Base-by-base conservation (phyloP, 257 asterid species). In the Solanum commersonii region DNA sequence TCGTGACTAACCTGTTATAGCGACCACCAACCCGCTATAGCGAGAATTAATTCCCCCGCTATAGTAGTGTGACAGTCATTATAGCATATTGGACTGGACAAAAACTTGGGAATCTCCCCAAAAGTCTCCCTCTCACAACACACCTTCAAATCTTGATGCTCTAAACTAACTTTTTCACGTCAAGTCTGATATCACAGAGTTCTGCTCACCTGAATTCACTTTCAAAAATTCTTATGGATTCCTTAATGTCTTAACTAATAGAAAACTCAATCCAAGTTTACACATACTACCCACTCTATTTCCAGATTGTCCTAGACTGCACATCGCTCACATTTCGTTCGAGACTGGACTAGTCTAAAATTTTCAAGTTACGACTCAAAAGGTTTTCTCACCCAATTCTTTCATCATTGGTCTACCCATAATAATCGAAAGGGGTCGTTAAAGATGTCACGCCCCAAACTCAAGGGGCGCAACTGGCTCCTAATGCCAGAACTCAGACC, bases 21-120 rank as follows among this genome's bases (percentile, higher is more conserved):
- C 25, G 27, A 20, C 27, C 67, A 59, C 68, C 27, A 59, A 59
- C 5, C 68, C 49, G 2, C 67, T 20, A 59, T 7, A 52, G 23
- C 22, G 3, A 49, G 60, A 49, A 49, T 49, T 49, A 16, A 49
- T 52, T 52, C 4, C n/a, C n/a, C 23, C 4, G 3, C 1, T 49
- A 49, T 49, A 56, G 11, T 0, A 1, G 13, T 20, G 27, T 59
- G 25, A 20, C 1, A 59, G 0, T 0, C 1, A 10, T 22, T 59
- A 8, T 59, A 59, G 5, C 1, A 22, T 8, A 20, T 22, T 59
- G 1, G 12, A 59, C 27, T 1, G 5, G 5, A 59, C 67, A 59
- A 8, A 59, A 59, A 56, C 27, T 59, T 10, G 0, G 27, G 11
- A 59, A 1, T 59, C 27, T 59, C 5, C 27, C 5, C 27, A 20